phyloP scores from a whole-genome alignment of 2,329 filamentous ascomycete genomes.

The Aspergillus sp. region DNA sequence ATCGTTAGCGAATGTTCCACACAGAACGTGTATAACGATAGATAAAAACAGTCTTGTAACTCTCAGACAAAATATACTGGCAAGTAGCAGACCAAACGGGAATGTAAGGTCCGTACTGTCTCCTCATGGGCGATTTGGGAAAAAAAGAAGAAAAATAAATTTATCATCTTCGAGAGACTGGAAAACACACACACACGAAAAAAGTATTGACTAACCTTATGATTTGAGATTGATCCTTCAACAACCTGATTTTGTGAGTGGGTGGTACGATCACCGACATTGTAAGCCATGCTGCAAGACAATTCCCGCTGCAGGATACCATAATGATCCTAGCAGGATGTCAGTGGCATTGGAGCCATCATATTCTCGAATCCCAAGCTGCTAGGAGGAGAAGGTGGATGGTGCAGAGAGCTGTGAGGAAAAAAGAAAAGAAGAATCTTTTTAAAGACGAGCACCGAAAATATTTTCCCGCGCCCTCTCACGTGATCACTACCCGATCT shows the following conservation, averaged over 20 bases:
- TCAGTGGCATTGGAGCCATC: no score
- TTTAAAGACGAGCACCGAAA: conserved; percentile 2
- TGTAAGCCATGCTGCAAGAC: no score
- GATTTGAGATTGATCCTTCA: conserved; percentile 1
- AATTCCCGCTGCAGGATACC: no score
- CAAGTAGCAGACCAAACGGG: conserved; percentile 65
- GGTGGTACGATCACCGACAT: conserved; percentile 2
- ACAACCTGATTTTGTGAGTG: conserved; percentile 11
- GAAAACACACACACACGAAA: conserved; percentile 4
- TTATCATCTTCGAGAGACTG: conserved; percentile 53
- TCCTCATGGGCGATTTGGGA: conserved; percentile 65
- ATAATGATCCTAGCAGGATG: no score
- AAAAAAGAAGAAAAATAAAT: conserved; percentile 57
- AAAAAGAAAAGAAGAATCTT: conserved; percentile 11
- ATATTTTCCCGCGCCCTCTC: conserved; percentile 7
- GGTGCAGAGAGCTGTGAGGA: conserved; percentile 5
- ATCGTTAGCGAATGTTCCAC: not conserved
- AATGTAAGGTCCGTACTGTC: conserved; percentile 55
- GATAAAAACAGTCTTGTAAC: conserved; percentile 7
- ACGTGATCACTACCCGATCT: conserved; percentile 7
- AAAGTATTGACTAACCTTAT: conserved; percentile 19
- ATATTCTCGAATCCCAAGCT: not conserved
- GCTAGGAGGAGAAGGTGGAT: no score
- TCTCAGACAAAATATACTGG: conserved; percentile 67
- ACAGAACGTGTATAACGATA: not conserved